phyloP scores from a whole-genome alignment of 2,329 filamentous ascomycete species.

The Pleomassaria siparia region DNA sequence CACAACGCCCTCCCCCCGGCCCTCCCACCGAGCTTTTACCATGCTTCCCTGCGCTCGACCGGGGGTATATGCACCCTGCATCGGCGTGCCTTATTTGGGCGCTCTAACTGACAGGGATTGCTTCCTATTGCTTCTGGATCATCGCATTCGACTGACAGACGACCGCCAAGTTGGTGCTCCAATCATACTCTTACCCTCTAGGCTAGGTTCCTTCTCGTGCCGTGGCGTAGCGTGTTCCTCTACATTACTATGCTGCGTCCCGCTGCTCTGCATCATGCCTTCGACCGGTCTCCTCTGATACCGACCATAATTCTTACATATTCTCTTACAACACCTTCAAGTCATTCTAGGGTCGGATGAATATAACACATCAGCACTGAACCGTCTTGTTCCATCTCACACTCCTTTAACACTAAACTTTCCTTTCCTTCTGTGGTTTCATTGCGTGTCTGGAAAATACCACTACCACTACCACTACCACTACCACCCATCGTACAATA shows the following conservation, averaged over 20 bases:
- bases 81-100: conserved; percentile 17
- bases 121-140: conserved; percentile 29
- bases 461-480: conserved; percentile 16
- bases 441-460: conserved; percentile 24
- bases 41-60: conserved; percentile 22
- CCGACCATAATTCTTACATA: conserved; percentile 23
- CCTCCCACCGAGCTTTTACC: conserved; percentile 19
- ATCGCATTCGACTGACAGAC: conserved; percentile 19
- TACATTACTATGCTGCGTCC: conserved; percentile 33
- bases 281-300: conserved; percentile 21
- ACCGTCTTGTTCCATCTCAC: conserved; percentile 20
- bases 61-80: conserved; percentile 17
- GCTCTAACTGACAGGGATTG: conserved; percentile 27
- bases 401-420: conserved; percentile 20
- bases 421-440: conserved; percentile 25
- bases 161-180: conserved; percentile 31
- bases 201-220: conserved; percentile 20
- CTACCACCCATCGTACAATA: conserved; percentile 15
- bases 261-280: conserved; percentile 22
- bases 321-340: neutral
- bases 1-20: neutral
- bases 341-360: neutral
- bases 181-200: conserved; percentile 29
- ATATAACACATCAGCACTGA: neutral
- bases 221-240: conserved; percentile 26